phyloP scores from a whole-genome alignment of 2,329 filamentous ascomycete genomes.

The Diaporthe sp. region DNA sequence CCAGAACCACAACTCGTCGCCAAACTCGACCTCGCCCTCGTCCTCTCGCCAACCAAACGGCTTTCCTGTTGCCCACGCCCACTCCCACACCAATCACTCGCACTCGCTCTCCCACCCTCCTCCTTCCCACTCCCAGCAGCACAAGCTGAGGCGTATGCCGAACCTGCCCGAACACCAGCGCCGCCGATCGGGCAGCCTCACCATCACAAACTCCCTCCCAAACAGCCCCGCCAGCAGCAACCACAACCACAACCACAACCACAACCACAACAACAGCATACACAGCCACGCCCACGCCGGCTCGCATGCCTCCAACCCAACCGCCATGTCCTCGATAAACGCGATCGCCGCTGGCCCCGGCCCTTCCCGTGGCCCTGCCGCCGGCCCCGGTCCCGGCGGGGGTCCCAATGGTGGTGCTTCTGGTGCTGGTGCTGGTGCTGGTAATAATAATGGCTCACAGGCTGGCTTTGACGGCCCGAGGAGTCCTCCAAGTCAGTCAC shows the following conservation, averaged over 20 bases:
- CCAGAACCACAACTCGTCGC: neutral
- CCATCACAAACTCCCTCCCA: constrained; percentile 50
- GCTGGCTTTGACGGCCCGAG: constrained; percentile 67
- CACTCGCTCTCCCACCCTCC: constrained; percentile 28
- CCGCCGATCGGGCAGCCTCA: constrained; percentile 65
- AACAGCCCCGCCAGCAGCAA: constrained; percentile 40
- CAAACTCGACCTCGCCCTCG: neutral
- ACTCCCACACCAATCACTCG: constrained; percentile 24
- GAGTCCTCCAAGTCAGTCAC: constrained; percentile 70
- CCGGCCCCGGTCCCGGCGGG: neutral
- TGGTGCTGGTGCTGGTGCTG: neutral
- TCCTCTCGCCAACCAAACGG: constrained; percentile 17
- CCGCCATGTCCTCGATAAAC: constrained; percentile 47
- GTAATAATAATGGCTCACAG: neutral
- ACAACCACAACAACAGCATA: neutral
- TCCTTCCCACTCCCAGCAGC: constrained; percentile 14
- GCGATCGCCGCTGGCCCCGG: constrained; percentile 33
- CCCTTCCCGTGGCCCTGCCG: constrained; percentile 30
- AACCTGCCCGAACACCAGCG: constrained; percentile 61
- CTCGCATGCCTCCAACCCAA: constrained; percentile 19
- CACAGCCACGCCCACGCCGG: constrained; percentile 8
- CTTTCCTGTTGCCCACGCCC: neutral
- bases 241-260: constrained; percentile 40
- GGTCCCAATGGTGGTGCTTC: neutral
- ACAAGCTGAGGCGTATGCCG: constrained; percentile 38